Evolutionary conservation across 2,329 filamentous ascomycete species (phyloP).

Genomic region (Botrytis byssoidea): DNA sequence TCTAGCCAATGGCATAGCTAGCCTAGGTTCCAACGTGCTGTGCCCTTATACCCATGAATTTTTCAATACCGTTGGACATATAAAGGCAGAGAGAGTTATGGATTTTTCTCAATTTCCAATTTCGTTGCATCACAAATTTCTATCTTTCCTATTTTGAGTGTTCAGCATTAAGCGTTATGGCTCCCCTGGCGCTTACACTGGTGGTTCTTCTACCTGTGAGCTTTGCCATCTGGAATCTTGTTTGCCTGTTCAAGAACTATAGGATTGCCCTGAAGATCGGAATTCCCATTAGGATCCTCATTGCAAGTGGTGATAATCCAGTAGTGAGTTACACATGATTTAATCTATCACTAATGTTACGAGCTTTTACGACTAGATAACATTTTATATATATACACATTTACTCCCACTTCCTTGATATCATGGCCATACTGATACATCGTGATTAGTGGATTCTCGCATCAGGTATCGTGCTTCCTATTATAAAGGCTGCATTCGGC

Average conservation of each 20-base stretch:
- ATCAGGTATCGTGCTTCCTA: conserved; percentile 5
- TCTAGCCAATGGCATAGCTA: neutral
- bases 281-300: neutral
- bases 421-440: neutral
- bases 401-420: neutral
- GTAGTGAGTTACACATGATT: neutral
- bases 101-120: neutral
- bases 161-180: neutral
- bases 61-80: neutral
- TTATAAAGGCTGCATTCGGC: neutral
- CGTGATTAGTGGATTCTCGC: conserved; percentile 3
- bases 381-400: neutral
- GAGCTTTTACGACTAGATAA: neutral
- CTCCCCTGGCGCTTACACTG: neutral
- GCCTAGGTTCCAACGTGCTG: neutral
- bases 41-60: neutral
- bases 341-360: neutral
- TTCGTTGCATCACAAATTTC: neutral
- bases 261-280: neutral
- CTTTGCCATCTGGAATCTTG: neutral
- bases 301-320: conserved; percentile 17
- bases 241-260: conserved; percentile 2
- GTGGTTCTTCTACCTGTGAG: neutral
- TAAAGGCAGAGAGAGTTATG: neutral
- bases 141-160: neutral